Base-by-base conservation (phyloP, 257 asterid genomes). In the Solanum virginianum region DNA sequence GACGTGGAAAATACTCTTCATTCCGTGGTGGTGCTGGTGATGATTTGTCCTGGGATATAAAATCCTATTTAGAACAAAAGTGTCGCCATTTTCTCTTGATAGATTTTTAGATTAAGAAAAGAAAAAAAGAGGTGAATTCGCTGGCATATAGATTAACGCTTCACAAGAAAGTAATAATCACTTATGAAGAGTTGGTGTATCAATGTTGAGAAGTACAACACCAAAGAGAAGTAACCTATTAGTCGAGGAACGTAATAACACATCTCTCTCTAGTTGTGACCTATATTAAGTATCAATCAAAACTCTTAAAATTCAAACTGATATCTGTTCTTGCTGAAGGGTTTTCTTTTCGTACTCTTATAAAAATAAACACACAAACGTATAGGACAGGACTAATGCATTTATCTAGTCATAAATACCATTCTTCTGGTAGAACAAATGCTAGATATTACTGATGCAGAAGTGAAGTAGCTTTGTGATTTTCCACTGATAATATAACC, bases 1-100 rank as follows among this genome's bases (percentile, higher is more conserved):
- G 87, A 41, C 88, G 87, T 60, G 89, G 93, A 53, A 87, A 82
- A 88, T 92, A 91, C 82, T 90, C 94, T 62, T 91, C 93, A 82
- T 90, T 93, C 51, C 91, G 83, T 53, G 49, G 26, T 53, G 49
- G 65, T 53, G 56, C 81, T 59, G 86, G 80, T 84, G 88, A 80
- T 71, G 99, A 90, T 90, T 95, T 95, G 59, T 96, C 99, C 99
- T 96, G 98, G 86, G 89, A 89, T 87, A 83, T 59, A 79, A 66
- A 88, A 71, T 85, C 72, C 80, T 72, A 84, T 88, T 91, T 82
- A 90, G 89, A 83, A 84, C 80, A 85, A 54, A 75, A 83, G 66
- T 26, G 81, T 45, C 66, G 24, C 68, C 53, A 49, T 53, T 26
- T 79, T 72, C 54, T 79, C 62, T 53, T 2, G 65, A 79, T 53